Evolutionary conservation across 495 filamentous ascomycete genomes (phyloP).

Genomic region (Penicillium psychrofluorescens): DNA sequence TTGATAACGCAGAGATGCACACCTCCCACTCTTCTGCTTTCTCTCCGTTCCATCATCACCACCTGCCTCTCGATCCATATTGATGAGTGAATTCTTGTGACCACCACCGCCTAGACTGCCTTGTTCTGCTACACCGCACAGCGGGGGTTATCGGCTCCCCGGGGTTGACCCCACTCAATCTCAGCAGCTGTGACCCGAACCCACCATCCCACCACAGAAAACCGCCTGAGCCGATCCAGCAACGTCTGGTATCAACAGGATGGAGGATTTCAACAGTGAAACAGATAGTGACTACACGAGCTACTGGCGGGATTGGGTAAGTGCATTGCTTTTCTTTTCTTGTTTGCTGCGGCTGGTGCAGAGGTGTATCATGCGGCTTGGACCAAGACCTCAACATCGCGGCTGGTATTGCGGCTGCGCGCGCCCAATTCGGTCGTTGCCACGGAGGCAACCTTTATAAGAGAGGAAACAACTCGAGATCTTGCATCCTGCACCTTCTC

Average conservation of each 20-base stretch:
- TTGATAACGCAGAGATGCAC: too few relatives aligned
- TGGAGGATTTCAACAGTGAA: constrained; percentile 97
- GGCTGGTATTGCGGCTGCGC: too few relatives aligned
- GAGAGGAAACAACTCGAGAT: too few relatives aligned
- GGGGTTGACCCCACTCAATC: constrained; percentile 25
- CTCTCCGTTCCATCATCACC: too few relatives aligned
- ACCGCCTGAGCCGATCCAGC: constrained; percentile 1
- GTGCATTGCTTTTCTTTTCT: constrained; percentile 25
- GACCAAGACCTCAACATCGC: background rate
- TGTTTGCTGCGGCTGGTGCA: background rate
- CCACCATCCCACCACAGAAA: constrained; percentile 3
- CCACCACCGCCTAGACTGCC: constrained; percentile 2
- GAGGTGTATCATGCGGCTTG: background rate
- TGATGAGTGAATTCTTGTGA: too few relatives aligned
- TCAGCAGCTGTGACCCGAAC: constrained; percentile 18
- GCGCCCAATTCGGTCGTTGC: too few relatives aligned
- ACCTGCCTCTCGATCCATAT: too few relatives aligned
- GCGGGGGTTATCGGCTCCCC: constrained; percentile 21
- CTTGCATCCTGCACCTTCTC: too few relatives aligned
- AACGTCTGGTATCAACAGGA: constrained; percentile 21
- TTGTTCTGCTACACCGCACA: constrained; percentile 9
- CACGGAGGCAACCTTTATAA: too few relatives aligned
- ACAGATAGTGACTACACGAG: constrained; percentile 98
- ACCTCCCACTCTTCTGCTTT: too few relatives aligned
- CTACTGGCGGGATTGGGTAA: constrained; percentile 99